Evolutionary conservation across 192 early-diverging fungal species (phyloP), one percentile per base, ranked within the genome.

Genomic region (Fimicolochytrium jonesii): DNA sequence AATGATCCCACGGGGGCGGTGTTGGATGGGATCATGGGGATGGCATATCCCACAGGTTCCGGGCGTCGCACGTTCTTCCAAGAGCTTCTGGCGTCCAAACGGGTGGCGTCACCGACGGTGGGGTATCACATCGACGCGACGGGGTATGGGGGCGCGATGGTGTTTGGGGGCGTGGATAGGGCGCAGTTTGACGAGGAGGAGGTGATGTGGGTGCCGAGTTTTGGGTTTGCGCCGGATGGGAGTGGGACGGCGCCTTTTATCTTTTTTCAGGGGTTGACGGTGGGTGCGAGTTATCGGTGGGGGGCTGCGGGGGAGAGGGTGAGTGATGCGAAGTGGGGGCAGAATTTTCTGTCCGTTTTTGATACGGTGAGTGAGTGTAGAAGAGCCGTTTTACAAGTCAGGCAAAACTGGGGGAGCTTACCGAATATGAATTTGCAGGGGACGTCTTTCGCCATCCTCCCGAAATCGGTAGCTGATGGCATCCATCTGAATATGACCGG

Each of bases 1-100:
- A 61, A 54, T 25, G 44, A 60, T 32, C 3, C 18, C 4, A 35
- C 7, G n/a, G 65, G 39, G 17, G 29, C 39, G 9, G 74, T 54
- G 25, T 55, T 49, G 1, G 66, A 59, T 30, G 64, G 68, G 0
- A 78, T 78, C 39, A 64, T 78, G 32, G 76, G 76, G 6, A 66
- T 78, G 60, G 70, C n/a, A n/a, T n/a, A n/a, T n/a, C n/a, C n/a
- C n/a, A n/a, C n/a, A n/a, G n/a, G n/a, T n/a, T n/a, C n/a, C n/a
- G n/a, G n/a, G n/a, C n/a, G n/a, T n/a, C n/a, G n/a, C n/a, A n/a
- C n/a, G n/a, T n/a, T n/a, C n/a, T n/a, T n/a, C n/a, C n/a, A n/a
- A n/a, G n/a, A n/a, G n/a, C n/a, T n/a, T n/a, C n/a, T n/a, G n/a
- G n/a, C n/a, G n/a, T n/a, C n/a, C n/a, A n/a, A n/a, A n/a, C n/a